phyloP scores from a whole-genome alignment of 257 asterid genomes.

The Solanum microdontum region DNA sequence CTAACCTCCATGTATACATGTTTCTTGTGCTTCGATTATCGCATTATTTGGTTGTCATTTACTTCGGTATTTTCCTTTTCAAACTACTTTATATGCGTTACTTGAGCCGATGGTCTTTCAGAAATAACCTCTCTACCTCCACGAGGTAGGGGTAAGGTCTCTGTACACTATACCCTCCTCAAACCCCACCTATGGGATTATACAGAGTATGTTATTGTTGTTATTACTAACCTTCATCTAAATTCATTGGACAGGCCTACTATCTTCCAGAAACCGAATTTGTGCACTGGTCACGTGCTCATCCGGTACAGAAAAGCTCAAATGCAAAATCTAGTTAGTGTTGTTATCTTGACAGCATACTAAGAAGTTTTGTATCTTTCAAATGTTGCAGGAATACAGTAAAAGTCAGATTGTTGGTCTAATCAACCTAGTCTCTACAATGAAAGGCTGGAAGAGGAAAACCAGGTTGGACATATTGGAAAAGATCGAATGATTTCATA shows the following conservation, averaged over 20 bases:
- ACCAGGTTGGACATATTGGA: constrained; percentile 84
- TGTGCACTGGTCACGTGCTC: constrained; percentile 92
- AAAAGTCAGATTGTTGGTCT: constrained; percentile 74
- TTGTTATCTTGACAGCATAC: not conserved
- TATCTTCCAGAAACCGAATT: constrained; percentile 98
- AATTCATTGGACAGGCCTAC: constrained; percentile 55
- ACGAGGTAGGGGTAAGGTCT: not conserved
- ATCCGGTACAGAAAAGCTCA: constrained; percentile 47
- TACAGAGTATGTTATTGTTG: not conserved
- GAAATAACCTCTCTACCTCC: not conserved
- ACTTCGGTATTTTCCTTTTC: not conserved
- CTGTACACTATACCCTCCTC: not conserved
- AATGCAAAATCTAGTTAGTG: not conserved
- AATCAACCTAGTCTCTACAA: constrained; percentile 78
- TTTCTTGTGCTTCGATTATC: not conserved
- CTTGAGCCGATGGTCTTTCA: not conserved
- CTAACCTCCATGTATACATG: not conserved
- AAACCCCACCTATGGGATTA: not conserved
- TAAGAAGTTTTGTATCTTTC: not conserved
- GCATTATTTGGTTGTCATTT: not conserved
- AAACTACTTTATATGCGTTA: not conserved
- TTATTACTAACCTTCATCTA: not conserved
- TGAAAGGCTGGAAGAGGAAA: constrained; percentile 95
- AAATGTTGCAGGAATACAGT: constrained; percentile 61
- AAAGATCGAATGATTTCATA: constrained; percentile 49